phyloP scores from a whole-genome alignment of 345 rosid genomes.

The Barbarea vulgaris region DNA sequence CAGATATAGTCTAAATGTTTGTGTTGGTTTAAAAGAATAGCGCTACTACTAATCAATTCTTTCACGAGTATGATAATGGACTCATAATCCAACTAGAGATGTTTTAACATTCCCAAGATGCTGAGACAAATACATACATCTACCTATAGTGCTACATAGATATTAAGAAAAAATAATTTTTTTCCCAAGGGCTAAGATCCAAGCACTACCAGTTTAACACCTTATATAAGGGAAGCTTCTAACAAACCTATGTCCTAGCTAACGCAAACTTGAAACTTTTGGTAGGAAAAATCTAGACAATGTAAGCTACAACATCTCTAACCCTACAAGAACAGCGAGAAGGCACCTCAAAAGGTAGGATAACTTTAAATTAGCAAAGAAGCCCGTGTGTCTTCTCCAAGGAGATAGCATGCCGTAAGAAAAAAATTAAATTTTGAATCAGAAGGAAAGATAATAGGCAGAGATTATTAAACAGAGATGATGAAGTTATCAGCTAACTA shows the following conservation, averaged over 20 bases:
- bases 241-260: background rate
- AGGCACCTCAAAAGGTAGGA: background rate
- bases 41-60: background rate
- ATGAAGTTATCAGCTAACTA: background rate
- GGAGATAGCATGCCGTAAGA: background rate
- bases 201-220: background rate
- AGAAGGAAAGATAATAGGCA: background rate
- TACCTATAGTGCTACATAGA: background rate
- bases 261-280: background rate
- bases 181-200: background rate
- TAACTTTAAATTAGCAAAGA: background rate
- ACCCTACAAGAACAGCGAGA: background rate
- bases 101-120: background rate
- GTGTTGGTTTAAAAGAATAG: background rate
- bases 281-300: background rate
- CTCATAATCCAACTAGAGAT: constrained; percentile 11
- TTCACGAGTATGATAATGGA: background rate
- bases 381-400: background rate
- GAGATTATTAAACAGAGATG: background rate
- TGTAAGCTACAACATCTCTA: background rate
- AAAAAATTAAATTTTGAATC: background rate
- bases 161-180: background rate
- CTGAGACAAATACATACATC: background rate
- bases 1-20: background rate
- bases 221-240: constrained; percentile 5